These are phyloP conservation scores for Cunninghamia lanceolata DNA, from an alignment of 75 land plant genomes.

Conservation along the genomic window DNA sequence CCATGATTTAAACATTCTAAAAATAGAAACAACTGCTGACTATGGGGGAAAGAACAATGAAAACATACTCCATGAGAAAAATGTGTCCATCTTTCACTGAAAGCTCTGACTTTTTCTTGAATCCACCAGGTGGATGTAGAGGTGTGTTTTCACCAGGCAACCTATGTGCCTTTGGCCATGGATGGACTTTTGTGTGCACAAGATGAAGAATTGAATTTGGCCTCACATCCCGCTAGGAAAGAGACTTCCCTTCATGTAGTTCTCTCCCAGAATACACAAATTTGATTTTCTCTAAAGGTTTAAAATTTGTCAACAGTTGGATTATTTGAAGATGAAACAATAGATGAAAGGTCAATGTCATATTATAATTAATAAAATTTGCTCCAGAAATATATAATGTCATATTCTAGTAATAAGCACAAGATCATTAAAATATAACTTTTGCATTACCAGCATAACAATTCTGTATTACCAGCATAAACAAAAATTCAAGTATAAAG, in stretches of 20 bases:
- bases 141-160: conserved; percentile 91
- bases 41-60: neutral
- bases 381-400: neutral
- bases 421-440: neutral
- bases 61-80: conserved; percentile 92
- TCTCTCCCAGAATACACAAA: conserved; percentile 76
- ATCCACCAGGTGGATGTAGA: conserved; percentile 94
- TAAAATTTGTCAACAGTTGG: conserved; percentile 54
- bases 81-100: conserved; percentile 98
- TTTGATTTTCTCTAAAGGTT: conserved; percentile 72
- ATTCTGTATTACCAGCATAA: neutral
- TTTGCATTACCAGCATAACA: neutral
- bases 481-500: neutral
- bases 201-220: conserved; percentile 95
- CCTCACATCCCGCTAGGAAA: conserved; percentile 77
- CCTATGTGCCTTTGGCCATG: conserved; percentile 89
- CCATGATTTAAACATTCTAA: neutral
- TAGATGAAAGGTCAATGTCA: neutral
- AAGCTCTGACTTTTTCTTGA: conserved; percentile 97
- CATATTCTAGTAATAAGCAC: neutral
- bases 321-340: neutral
- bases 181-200: conserved; percentile 77
- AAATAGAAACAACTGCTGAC: neutral
- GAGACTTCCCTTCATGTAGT: conserved; percentile 67
- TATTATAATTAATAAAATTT: neutral